Evolutionary conservation across 371 early-diverging fungal genomes (phyloP).

Genomic region (Mortierella polycephala): DNA sequence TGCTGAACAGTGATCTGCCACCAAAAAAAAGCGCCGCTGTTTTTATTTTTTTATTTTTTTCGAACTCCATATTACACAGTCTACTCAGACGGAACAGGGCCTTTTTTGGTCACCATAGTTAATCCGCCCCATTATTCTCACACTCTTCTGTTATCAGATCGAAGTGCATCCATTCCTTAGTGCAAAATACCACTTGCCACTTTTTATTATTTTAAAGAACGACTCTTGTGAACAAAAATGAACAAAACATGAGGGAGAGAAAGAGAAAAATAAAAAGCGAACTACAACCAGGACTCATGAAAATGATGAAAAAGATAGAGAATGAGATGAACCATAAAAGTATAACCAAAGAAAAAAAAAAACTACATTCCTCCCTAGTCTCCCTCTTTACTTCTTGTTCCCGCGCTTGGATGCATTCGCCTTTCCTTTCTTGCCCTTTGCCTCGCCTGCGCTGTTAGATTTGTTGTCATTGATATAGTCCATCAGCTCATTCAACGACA

Average conservation of each 20-base stretch:
- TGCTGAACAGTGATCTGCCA: too few relatives aligned
- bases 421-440: slow-evolving; percentile 36
- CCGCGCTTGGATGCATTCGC: slow-evolving; percentile 30
- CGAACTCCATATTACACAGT: too few relatives aligned
- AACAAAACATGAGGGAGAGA: slow-evolving; percentile 1
- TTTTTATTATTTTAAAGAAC: slow-evolving; percentile 4
- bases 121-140: background rate
- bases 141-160: slow-evolving; percentile 17
- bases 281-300: background rate
- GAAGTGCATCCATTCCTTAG: background rate
- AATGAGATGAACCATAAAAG: background rate
- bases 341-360: background rate
- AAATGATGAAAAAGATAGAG: slow-evolving; percentile 4
- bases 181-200: background rate
- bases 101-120: slow-evolving; percentile 20
- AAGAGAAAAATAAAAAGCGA: background rate
- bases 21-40: too few relatives aligned
- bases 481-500: slow-evolving; percentile 47
- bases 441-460: slow-evolving; percentile 14
- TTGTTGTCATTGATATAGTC: slow-evolving; percentile 43
- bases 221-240: background rate
- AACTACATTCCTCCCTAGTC: background rate
- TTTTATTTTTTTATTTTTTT: too few relatives aligned
- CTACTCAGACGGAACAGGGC: background rate
- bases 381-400: slow-evolving; percentile 36